These are phyloP conservation scores for Spathaspora boniae DNA, from an alignment of 805 yeast genomes.

Conservation along the genomic window DNA sequence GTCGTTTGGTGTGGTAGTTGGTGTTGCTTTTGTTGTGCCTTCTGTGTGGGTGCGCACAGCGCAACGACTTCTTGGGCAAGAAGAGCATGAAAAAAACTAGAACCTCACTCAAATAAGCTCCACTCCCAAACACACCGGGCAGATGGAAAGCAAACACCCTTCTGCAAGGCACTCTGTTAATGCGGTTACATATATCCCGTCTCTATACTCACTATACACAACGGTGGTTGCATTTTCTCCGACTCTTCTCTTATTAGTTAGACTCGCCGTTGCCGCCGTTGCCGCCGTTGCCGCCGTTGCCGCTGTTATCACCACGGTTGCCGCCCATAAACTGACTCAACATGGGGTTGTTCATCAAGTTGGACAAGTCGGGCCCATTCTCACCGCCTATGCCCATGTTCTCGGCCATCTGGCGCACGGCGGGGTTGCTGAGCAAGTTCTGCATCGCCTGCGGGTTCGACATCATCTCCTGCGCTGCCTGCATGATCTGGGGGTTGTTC, in stretches of 20 bases:
- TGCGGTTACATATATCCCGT: no score
- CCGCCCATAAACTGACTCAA: constrained; percentile 68
- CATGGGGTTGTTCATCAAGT: constrained; percentile 79
- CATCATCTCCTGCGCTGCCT: constrained; percentile 87
- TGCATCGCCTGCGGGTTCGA: constrained; percentile 74
- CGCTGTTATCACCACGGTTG: constrained; percentile 6
- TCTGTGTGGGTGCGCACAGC: background rate
- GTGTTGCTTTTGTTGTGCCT: background rate
- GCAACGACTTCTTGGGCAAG: background rate
- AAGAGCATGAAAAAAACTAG: background rate
- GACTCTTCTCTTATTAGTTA: no score
- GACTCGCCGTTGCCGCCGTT: background rate
- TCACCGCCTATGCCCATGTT: constrained; percentile 67
- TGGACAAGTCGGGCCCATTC: constrained; percentile 56
- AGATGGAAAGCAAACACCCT: no score
- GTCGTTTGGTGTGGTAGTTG: background rate
- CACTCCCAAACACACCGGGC: constrained; percentile 1
- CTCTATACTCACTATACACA: background rate
- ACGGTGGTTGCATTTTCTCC: no score
- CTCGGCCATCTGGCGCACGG: constrained; percentile 79
- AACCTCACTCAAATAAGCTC: background rate
- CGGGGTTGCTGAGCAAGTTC: constrained; percentile 76
- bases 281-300: background rate
- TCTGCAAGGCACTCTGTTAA: no score
- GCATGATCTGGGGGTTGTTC: constrained; percentile 89